A percentile compares a stretch with the other conserved stretches of the same genome.
These are phyloP conservation scores for Plasmodium inui DNA, from an alignment of 169 alveolate species.

Conservation along the genomic window DNA sequence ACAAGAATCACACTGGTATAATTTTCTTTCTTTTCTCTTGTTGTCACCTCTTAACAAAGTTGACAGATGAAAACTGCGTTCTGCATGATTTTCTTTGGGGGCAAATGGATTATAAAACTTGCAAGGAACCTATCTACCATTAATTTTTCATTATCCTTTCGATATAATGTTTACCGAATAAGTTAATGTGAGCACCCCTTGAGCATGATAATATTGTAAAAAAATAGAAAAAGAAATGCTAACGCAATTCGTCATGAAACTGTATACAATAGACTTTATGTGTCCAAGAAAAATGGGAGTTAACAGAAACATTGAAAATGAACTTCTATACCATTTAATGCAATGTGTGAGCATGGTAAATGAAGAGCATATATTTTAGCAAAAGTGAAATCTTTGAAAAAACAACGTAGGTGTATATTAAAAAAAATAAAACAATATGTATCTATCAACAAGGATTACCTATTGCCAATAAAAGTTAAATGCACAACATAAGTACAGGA, in stretches of 20 bases:
- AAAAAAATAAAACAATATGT: not conserved
- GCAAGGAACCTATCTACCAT: not conserved
- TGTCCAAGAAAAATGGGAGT: not conserved
- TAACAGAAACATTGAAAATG: not conserved
- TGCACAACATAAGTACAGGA: not conserved
- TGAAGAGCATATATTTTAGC: not conserved
- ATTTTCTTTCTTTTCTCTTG: not conserved
- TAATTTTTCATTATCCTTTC: not conserved
- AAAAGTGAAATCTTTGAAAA: not conserved
- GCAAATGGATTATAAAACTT: not conserved
- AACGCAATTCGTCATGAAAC: not conserved
- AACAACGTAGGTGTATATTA: slow-evolving; percentile 1
- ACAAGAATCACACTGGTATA: not conserved
- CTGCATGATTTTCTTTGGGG: not conserved
- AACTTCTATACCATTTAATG: not conserved
- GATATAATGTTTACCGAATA: not conserved
- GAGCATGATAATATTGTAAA: not conserved
- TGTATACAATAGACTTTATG: not conserved
- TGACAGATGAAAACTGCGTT: not conserved
- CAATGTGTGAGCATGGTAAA: not conserved
- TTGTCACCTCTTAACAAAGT: not conserved
- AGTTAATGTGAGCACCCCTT: not conserved
- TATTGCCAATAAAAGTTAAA: not conserved
- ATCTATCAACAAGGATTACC: not conserved
- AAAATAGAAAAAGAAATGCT: not conserved